Percentiles rank a stretch among this genome's conserved stretches.
Conservation (phyloP, 2,329 filamentous ascomycete species). For the Purpureocillium lavendulum region DNA sequence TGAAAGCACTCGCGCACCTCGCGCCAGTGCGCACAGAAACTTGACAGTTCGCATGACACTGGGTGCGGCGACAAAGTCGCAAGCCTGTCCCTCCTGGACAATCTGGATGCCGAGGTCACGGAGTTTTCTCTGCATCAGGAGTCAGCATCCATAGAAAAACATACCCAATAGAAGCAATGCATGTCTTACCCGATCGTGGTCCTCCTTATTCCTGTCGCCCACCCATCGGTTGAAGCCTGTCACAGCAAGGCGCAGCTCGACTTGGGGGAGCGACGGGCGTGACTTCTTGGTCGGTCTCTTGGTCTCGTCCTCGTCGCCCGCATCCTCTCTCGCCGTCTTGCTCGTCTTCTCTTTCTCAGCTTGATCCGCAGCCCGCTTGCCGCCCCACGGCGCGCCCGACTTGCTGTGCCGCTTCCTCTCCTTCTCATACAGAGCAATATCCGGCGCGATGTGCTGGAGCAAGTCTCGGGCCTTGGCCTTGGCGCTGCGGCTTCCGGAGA, state of each 20-base stretch:
- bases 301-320: conserved; percentile 31
- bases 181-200: conserved; percentile 66
- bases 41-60: conserved; percentile 84
- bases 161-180: not conserved
- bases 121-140: conserved; percentile 56
- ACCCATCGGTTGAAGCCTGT: conserved; percentile 83
- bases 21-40: conserved; percentile 81
- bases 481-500: conserved; percentile 72
- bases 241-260: conserved; percentile 68
- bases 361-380: conserved; percentile 52
- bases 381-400: conserved; percentile 47
- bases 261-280: conserved; percentile 51
- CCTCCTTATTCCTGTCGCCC: conserved; percentile 62
- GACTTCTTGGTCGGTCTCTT: conserved; percentile 52
- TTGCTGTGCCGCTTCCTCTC: conserved; percentile 70
- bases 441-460: conserved; percentile 68
- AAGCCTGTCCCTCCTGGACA: conserved; percentile 64
- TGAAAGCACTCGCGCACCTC: conserved; percentile 68
- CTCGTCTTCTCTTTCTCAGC: conserved; percentile 45
- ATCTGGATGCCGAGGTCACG: conserved; percentile 77
- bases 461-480: conserved; percentile 76
- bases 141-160: conserved; percentile 10
- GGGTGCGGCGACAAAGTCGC: conserved; percentile 82
- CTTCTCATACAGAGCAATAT: conserved; percentile 86
- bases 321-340: conserved; percentile 28